phyloP scores from a whole-genome alignment of 257 asterid genomes.

The Mentha longifolia region DNA sequence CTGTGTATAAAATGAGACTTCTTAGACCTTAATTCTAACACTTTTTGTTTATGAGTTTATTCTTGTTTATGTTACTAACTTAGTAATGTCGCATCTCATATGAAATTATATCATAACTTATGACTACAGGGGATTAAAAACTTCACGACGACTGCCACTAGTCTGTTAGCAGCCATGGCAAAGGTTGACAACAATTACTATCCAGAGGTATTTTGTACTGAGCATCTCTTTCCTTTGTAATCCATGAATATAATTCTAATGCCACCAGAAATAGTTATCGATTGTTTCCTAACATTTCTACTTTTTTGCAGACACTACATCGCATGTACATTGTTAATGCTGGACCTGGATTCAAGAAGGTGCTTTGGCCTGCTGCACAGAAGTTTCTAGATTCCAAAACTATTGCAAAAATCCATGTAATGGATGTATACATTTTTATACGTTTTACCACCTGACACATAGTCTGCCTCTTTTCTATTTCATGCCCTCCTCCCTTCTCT shows the following conservation, averaged over 20 bases:
- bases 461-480: background rate
- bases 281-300: conserved; percentile 30
- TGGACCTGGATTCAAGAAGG: conserved; percentile 86
- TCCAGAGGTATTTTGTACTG: conserved; percentile 72
- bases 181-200: conserved; percentile 79
- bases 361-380: conserved; percentile 97
- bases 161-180: conserved; percentile 80
- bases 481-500: background rate
- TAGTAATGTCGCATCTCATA: conserved; percentile 13
- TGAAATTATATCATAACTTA: conserved; percentile 22
- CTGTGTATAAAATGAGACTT: conserved; percentile 5
- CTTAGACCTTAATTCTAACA: background rate
- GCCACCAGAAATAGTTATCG: conserved; percentile 10
- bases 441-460: conserved; percentile 5
- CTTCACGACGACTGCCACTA: conserved; percentile 73
- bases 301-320: conserved; percentile 77
- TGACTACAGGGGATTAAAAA: conserved; percentile 77
- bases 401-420: conserved; percentile 77
- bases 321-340: conserved; percentile 91
- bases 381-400: conserved; percentile 86
- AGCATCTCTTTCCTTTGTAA: conserved; percentile 11
- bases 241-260: conserved; percentile 9
- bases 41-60: conserved; percentile 20
- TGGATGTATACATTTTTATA: conserved; percentile 22
- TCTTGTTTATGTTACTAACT: conserved; percentile 20